Percentiles rank a stretch among this genome's conserved stretches.
phyloP scores from a whole-genome alignment of 345 rosid species.

The Rhodamnia argentea region DNA sequence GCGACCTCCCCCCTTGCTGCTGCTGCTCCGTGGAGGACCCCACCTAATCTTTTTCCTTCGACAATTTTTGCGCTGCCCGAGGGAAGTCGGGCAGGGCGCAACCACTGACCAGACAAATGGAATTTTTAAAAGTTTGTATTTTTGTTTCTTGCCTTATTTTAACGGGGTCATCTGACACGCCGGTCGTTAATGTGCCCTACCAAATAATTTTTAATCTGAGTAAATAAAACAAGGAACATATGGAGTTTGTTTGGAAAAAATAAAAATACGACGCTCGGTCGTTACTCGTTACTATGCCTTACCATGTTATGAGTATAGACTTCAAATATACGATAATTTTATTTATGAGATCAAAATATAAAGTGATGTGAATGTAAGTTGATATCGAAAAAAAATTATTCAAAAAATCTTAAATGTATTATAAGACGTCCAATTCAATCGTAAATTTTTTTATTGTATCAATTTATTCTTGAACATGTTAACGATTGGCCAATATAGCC shows the following conservation, averaged over 20 bases:
- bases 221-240: background rate
- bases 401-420: background rate
- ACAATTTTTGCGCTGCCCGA: background rate
- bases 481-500: too few relatives aligned
- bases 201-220: background rate
- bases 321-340: background rate
- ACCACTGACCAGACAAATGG: background rate
- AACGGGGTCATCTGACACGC: background rate
- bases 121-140: background rate
- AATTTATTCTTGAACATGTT: too few relatives aligned
- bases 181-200: background rate
- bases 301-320: background rate
- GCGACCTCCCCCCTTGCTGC: background rate
- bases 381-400: background rate
- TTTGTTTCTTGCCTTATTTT: background rate
- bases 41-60: background rate
- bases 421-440: rapidly evolving
- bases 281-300: background rate
- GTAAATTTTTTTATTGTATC: too few relatives aligned
- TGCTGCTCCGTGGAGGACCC: background rate
- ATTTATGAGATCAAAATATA: background rate
- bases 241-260: background rate
- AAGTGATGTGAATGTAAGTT: background rate
- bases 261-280: background rate
- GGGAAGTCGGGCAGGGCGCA: background rate